These are phyloP conservation scores for Albizia julibrissin DNA, from an alignment of 306 rosid genomes.

Conservation along the genomic window DNA sequence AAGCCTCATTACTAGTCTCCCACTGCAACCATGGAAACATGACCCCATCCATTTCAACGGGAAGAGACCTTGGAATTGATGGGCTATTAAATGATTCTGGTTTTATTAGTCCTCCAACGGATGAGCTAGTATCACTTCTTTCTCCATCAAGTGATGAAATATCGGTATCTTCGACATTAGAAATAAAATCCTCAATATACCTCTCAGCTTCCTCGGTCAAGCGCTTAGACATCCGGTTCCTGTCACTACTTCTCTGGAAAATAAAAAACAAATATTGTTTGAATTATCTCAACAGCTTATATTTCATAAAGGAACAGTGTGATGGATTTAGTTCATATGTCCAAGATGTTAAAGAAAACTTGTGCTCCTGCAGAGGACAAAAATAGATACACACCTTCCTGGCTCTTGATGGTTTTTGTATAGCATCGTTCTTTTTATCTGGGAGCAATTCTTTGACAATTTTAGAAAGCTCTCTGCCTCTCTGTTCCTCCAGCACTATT, in stretches of 20 bases:
- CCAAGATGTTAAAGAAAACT: conserved; percentile 17
- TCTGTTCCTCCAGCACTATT: conserved; percentile 78
- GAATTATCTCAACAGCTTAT: conserved; percentile 23
- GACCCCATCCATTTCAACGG: conserved; percentile 78
- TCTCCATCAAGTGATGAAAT: conserved; percentile 95
- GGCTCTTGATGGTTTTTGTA: conserved; percentile 50
- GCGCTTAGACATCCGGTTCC: conserved; percentile 68
- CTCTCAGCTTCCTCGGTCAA: conserved; percentile 88
- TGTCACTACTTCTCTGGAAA: conserved; percentile 81
- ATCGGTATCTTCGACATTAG: conserved; percentile 93
- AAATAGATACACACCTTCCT: conserved; percentile 61
- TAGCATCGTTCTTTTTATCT: conserved; percentile 46
- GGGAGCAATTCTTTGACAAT: conserved; percentile 68
- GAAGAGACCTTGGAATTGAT: conserved; percentile 50
- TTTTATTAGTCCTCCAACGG: conserved; percentile 74
- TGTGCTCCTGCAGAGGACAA: conserved; percentile 9
- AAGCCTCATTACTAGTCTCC: conserved; percentile 75
- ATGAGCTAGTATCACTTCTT: conserved; percentile 92
- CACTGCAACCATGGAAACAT: conserved; percentile 91
- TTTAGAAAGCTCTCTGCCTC: conserved; percentile 73
- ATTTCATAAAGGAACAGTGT: conserved; percentile 5
- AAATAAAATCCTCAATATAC: conserved; percentile 93
- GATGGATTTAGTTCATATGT: conserved; percentile 7
- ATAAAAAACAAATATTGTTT: conserved; percentile 11
- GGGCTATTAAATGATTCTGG: conserved; percentile 51